These are phyloP conservation scores for Saccharomyces hybrid DNA, from an alignment of 1,139 yeast genomes.

Conservation along the genomic window DNA sequence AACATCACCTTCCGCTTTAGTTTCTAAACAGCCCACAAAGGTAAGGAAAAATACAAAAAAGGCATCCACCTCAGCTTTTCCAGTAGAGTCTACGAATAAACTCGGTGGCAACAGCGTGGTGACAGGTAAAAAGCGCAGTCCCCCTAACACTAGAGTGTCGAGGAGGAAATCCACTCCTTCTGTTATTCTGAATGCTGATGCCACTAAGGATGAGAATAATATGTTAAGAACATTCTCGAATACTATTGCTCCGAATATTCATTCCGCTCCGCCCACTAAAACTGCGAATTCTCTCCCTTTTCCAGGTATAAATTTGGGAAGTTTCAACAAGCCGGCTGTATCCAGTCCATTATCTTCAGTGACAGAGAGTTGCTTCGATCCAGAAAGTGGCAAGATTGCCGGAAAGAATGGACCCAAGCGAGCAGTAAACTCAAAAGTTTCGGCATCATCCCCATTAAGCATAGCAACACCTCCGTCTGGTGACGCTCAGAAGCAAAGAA, in stretches of 20 bases:
- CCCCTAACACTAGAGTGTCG: neutral
- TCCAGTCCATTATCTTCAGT: conserved; percentile 15
- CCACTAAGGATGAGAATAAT: neutral
- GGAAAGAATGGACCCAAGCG: conserved; percentile 6
- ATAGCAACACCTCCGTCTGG: neutral
- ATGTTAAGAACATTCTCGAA: neutral
- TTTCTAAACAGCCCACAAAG: neutral
- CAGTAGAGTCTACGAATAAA: neutral
- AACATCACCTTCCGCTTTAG: neutral
- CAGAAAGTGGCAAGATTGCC: neutral
- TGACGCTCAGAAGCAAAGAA: neutral
- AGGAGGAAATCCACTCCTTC: neutral
- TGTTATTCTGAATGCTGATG: neutral
- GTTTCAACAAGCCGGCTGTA: conserved; percentile 7
- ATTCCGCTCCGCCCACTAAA: neutral
- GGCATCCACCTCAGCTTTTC: neutral
- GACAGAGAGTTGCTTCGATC: conserved; percentile 11
- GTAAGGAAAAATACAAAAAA: neutral
- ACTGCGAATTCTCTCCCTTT: neutral
- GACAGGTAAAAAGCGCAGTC: neutral
- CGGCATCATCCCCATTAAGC: conserved; percentile 4
- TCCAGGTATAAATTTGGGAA: conserved; percentile 1
- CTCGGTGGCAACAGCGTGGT: neutral
- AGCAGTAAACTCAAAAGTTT: conserved; percentile 6
- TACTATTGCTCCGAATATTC: neutral